Conservation (phyloP, 192 early-diverging fungal genomes). For the Coemansia sp. region DNA sequence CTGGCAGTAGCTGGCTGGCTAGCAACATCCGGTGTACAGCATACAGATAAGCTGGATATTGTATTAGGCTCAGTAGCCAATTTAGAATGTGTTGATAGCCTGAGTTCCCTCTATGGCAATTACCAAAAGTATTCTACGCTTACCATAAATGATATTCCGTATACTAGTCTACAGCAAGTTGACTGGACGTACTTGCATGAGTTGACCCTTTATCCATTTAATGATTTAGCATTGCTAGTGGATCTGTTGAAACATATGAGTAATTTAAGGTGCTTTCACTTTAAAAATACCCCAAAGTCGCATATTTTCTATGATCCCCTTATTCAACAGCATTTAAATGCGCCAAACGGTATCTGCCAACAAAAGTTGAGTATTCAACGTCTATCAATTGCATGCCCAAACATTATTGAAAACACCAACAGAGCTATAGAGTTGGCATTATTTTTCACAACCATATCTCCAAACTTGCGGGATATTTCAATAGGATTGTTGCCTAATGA, state of each 20-base stretch:
- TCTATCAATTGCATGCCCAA: not conserved
- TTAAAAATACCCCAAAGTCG: too few relatives aligned
- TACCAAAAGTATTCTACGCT: not conserved
- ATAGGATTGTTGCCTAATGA: not conserved
- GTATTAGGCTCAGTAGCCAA: not conserved
- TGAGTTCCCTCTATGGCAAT: not conserved
- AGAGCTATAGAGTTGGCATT: not conserved
- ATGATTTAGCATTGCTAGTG: too few relatives aligned
- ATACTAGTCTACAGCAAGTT: not conserved
- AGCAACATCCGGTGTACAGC: not conserved
- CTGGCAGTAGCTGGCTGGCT: not conserved
- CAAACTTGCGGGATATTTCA: too few relatives aligned
- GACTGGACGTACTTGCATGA: not conserved
- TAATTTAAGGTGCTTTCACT: too few relatives aligned
- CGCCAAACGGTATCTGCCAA: not conserved
- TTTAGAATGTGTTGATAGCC: not conserved
- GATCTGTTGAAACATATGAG: too few relatives aligned
- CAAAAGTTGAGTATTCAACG: not conserved
- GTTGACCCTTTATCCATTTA: too few relatives aligned
- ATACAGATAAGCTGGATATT: not conserved
- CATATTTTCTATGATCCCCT: too few relatives aligned
- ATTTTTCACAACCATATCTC: too few relatives aligned
- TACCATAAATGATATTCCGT: not conserved
- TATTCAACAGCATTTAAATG: not conserved
- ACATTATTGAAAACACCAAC: not conserved